Conservation (phyloP, 208 protist species). For the Wallacemonas sp. region DNA sequence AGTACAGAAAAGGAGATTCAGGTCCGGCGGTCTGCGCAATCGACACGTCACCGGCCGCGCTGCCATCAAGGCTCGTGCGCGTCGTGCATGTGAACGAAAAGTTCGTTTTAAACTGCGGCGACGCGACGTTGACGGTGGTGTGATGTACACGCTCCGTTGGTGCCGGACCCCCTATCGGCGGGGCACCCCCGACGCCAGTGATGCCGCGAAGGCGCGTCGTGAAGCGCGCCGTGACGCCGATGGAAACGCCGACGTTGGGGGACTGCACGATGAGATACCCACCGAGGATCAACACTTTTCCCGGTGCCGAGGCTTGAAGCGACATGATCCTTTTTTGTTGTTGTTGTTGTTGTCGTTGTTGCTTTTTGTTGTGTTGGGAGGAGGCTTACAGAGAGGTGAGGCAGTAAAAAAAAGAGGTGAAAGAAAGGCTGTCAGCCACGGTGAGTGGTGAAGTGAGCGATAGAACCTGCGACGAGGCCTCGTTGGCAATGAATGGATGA, state of each 20-base stretch:
- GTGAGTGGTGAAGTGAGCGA: background rate
- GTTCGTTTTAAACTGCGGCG: conserved; percentile 76
- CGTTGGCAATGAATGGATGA: no score
- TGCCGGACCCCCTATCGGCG: conserved; percentile 7
- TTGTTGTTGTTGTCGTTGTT: conserved; percentile 6
- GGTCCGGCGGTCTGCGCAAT: conserved; percentile 59
- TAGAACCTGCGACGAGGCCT: no score
- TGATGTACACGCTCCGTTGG: conserved; percentile 8
- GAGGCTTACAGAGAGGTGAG: no score
- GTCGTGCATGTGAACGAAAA: conserved; percentile 58
- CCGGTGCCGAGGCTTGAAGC: conserved; percentile 80
- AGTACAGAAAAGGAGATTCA: conserved; percentile 62
- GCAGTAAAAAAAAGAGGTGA: background rate
- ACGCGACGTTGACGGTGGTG: conserved; percentile 57
- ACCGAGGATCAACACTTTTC: conserved; percentile 95
- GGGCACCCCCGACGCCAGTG: background rate
- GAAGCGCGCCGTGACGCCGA: conserved; percentile 92
- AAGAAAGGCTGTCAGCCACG: background rate
- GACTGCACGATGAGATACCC: conserved; percentile 94
- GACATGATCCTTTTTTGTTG: background rate
- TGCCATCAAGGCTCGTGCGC: background rate
- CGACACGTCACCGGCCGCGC: conserved; percentile 21
- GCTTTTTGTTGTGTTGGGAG: no score
- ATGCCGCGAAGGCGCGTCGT: conserved; percentile 42
- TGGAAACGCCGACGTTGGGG: conserved; percentile 90